phyloP scores from a whole-genome alignment of 345 rosid genomes.

The Populus ilicifolia region DNA sequence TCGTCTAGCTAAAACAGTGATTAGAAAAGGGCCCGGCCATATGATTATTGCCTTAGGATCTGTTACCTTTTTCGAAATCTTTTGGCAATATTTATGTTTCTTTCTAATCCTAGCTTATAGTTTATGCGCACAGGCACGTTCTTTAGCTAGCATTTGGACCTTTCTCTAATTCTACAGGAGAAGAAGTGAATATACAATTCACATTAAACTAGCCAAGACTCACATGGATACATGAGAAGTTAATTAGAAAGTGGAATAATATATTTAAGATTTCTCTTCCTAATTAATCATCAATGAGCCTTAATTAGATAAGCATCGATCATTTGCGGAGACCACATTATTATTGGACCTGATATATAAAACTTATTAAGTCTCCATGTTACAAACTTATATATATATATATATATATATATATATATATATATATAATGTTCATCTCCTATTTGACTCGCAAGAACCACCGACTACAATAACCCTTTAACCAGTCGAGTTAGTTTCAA shows the following conservation, averaged over 20 bases:
- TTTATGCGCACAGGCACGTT: not conserved
- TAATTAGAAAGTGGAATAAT: constrained; percentile 8
- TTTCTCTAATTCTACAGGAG: too few species aligned
- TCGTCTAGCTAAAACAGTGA: not conserved
- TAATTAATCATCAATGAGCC: not conserved
- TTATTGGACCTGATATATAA: not conserved
- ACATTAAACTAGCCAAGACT: constrained; percentile 1
- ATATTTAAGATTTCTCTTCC: not conserved
- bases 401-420: not conserved
- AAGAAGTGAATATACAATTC: not conserved
- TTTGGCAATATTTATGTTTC: too few species aligned
- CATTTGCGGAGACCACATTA: constrained; percentile 22
- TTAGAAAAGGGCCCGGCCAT: not conserved
- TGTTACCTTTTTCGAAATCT: too few species aligned
- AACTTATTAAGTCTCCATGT: not conserved
- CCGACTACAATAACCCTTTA: not conserved
- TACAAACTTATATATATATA: not conserved
- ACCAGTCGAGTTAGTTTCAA: too few species aligned
- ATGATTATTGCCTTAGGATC: not conserved
- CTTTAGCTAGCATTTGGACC: too few species aligned
- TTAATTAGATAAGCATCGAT: constrained; percentile 9
- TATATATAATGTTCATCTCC: not conserved
- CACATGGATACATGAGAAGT: constrained; percentile 50
- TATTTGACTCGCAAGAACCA: constrained; percentile 24
- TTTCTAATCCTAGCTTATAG: too few species aligned